A percentile compares a stretch with the other conserved stretches of the same genome.
These are phyloP conservation scores for Pelargonium citronellum DNA, from an alignment of 441 rosid species.

Conservation along the genomic window DNA sequence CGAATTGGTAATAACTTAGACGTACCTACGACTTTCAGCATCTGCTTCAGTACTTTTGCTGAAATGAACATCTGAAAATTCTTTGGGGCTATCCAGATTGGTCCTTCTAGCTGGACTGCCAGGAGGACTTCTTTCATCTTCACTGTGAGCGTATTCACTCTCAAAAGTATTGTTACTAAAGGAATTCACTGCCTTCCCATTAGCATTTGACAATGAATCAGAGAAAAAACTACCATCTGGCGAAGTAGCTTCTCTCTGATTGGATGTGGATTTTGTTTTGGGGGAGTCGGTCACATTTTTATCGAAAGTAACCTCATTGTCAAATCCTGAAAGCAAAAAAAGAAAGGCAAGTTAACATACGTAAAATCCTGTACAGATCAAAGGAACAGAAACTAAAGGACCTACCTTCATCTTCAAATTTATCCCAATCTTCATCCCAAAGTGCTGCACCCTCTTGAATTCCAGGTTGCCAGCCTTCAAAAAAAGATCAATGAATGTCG, in stretches of 20 bases:
- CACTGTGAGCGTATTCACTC: slow-evolving; percentile 62
- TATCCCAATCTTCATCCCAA: slow-evolving; percentile 99
- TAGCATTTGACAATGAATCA: slow-evolving; percentile 46
- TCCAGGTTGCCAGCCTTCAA: slow-evolving; percentile 95
- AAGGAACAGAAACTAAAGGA: slow-evolving; percentile 8
- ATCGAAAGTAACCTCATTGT: slow-evolving; percentile 68
- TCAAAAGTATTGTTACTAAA: slow-evolving; percentile 43
- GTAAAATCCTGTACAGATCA: slow-evolving; percentile 11
- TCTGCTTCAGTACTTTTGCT: slow-evolving; percentile 61
- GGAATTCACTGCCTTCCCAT: slow-evolving; percentile 41
- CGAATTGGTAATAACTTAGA: not conserved
- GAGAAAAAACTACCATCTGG: slow-evolving; percentile 49
- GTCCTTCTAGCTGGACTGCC: slow-evolving; percentile 64
- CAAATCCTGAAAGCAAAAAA: slow-evolving; percentile 58
- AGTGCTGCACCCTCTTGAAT: slow-evolving; percentile 74
- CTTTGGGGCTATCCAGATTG: slow-evolving; percentile 52
- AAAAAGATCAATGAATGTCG: too few relatives aligned
- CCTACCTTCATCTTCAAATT: slow-evolving; percentile 93
- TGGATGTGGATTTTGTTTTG: slow-evolving; percentile 31
- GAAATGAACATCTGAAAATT: slow-evolving; percentile 48
- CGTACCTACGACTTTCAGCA: slow-evolving; percentile 46
- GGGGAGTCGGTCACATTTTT: slow-evolving; percentile 28
- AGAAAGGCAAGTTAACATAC: slow-evolving; percentile 11
- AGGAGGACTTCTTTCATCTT: slow-evolving; percentile 86
- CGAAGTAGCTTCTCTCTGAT: slow-evolving; percentile 43